Percentiles rank a stretch among this genome's conserved stretches.
phyloP scores from a whole-genome alignment of 345 rosid genomes.

The Corchorus capsularis region DNA sequence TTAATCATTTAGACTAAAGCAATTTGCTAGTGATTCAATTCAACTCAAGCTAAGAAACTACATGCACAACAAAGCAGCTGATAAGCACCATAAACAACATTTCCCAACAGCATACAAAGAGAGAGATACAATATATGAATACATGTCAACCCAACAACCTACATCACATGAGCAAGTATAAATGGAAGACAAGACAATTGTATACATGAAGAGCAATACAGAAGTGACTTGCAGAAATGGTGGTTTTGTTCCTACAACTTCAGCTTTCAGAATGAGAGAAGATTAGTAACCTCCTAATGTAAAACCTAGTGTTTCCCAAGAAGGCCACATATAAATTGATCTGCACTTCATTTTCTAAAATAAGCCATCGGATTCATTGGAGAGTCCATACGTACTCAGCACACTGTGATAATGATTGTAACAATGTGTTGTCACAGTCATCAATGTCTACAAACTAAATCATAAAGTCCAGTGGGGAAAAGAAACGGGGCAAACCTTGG shows the following conservation, averaged over 20 bases:
- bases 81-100: background rate
- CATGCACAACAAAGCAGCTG: background rate
- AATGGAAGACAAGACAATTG: background rate
- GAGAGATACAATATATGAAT: background rate
- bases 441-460: background rate
- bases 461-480: background rate
- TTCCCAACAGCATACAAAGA: background rate
- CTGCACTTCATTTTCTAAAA: background rate
- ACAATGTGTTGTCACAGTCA: background rate
- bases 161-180: background rate
- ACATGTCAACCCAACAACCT: background rate
- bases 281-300: background rate
- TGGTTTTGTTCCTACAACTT: background rate
- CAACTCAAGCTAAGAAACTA: background rate
- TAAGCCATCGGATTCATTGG: conserved; percentile 3
- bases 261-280: background rate
- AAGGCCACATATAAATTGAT: background rate
- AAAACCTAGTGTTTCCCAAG: background rate
- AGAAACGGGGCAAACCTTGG: background rate
- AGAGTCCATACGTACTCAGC: background rate
- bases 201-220: background rate
- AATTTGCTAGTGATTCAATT: background rate
- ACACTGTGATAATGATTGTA: background rate
- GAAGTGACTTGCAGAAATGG: background rate
- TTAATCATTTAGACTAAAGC: conserved; percentile 2